phyloP scores from a whole-genome alignment of 306 rosid species.

The Vigna reflexopilosa region DNA sequence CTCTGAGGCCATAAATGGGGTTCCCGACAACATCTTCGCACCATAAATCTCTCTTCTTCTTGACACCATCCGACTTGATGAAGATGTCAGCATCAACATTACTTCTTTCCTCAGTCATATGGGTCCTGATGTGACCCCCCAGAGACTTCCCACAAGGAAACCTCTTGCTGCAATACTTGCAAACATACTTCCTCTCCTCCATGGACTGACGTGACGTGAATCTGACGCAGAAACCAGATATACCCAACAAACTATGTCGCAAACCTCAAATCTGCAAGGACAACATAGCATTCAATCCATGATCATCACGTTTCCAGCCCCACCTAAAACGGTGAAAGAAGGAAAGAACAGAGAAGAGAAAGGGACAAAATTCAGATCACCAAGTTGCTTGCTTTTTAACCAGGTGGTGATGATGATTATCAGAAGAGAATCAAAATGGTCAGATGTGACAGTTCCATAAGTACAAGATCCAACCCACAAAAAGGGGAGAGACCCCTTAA shows the following conservation, averaged over 20 bases:
- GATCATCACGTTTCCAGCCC: neutral
- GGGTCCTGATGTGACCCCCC: slow-evolving; percentile 86
- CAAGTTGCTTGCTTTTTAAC: slow-evolving; percentile 52
- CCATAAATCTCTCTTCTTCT: slow-evolving; percentile 45
- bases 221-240: slow-evolving; percentile 25
- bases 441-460: slow-evolving; percentile 75
- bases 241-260: slow-evolving; percentile 37
- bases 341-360: neutral
- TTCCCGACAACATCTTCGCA: slow-evolving; percentile 45
- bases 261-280: slow-evolving; percentile 41
- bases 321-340: neutral
- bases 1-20: slow-evolving; percentile 70
- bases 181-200: slow-evolving; percentile 65
- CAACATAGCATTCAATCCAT: slow-evolving; percentile 17
- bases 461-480: slow-evolving; percentile 91
- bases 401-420: slow-evolving; percentile 30
- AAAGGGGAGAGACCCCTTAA: slow-evolving; percentile 47
- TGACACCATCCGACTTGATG: slow-evolving; percentile 46
- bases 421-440: slow-evolving; percentile 56
- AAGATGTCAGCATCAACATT: slow-evolving; percentile 16
- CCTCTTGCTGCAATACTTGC: slow-evolving; percentile 73
- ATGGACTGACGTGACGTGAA: slow-evolving; percentile 12
- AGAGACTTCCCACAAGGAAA: slow-evolving; percentile 80
- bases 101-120: slow-evolving; percentile 53
- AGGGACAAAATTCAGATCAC: slow-evolving; percentile 57